Conservation (phyloP, 176 grass and related monocot genomes). For the Zea luxurians region DNA sequence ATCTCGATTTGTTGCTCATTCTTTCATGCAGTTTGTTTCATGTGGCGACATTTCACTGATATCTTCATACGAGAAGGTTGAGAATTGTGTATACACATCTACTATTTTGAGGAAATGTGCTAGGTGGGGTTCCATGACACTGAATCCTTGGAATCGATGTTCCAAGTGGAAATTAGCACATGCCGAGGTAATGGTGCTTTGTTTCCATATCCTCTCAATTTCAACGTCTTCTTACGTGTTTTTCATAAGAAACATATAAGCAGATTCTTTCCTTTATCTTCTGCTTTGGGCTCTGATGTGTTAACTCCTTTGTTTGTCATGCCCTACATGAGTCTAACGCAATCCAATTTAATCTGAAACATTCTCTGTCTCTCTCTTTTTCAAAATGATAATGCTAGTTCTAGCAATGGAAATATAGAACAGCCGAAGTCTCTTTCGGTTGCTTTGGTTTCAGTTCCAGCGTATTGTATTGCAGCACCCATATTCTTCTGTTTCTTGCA, state of each 20-base stretch:
- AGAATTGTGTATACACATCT: constrained; percentile 92
- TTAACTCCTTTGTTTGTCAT: constrained; percentile 10
- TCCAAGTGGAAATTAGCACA: constrained; percentile 78
- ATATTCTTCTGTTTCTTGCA: background rate
- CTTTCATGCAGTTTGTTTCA: constrained; percentile 64
- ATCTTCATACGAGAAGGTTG: constrained; percentile 97
- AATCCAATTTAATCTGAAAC: background rate
- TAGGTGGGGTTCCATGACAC: constrained; percentile 48
- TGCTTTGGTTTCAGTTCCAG: constrained; percentile 1
- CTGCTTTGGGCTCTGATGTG: background rate
- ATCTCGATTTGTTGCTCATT: constrained; percentile 2
- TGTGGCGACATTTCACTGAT: constrained; percentile 81
- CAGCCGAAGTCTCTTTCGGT: background rate
- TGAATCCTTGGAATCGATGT: constrained; percentile 39
- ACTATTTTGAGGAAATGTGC: constrained; percentile 68
- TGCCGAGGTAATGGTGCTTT: constrained; percentile 61
- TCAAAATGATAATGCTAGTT: constrained; percentile 4
- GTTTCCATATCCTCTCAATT: background rate
- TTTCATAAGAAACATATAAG: background rate
- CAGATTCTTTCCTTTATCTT: constrained; percentile 1
- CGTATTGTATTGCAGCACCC: background rate
- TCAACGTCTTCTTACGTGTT: background rate
- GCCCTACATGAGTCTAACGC: constrained; percentile 1
- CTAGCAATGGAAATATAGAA: background rate
- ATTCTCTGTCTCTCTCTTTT: background rate